Conservation (phyloP, 805 yeast species). For the Zygoascus bituminiphila region DNA sequence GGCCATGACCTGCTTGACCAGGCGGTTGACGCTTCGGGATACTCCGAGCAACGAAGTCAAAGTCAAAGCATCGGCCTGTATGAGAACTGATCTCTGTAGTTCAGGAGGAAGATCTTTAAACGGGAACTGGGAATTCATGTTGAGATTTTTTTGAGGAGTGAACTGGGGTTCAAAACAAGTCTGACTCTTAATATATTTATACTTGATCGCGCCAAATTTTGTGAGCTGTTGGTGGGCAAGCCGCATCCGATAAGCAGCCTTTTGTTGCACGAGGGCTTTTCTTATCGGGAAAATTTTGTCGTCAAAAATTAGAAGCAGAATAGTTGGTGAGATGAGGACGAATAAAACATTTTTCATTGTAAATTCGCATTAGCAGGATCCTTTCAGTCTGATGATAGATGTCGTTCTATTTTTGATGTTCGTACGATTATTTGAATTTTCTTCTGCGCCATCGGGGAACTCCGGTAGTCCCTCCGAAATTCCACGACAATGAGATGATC, state of each 20-base stretch:
- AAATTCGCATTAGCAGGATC: too few relatives aligned
- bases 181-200: too few relatives aligned
- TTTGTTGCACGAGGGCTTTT: neutral
- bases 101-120: constrained; percentile 9
- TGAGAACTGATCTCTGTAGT: constrained; percentile 8
- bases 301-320: too few relatives aligned
- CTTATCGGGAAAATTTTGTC: neutral
- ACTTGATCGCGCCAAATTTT: too few relatives aligned
- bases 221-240: neutral
- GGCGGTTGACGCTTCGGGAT: constrained; percentile 5
- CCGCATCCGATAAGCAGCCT: neutral
- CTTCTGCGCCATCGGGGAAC: neutral
- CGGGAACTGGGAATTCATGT: neutral
- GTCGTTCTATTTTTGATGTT: too few relatives aligned
- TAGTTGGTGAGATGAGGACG: too few relatives aligned
- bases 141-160: neutral
- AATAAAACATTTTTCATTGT: too few relatives aligned
- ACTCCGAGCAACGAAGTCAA: constrained; percentile 8
- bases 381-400: too few relatives aligned
- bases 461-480: neutral
- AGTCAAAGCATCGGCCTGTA: constrained; percentile 7
- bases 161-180: too few relatives aligned
- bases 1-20: constrained; percentile 9
- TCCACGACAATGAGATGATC: neutral
- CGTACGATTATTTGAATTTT: too few relatives aligned